These are phyloP conservation scores for Paraleonurus japonicus DNA, from an alignment of 257 asterid genomes.

Conservation along the genomic window DNA sequence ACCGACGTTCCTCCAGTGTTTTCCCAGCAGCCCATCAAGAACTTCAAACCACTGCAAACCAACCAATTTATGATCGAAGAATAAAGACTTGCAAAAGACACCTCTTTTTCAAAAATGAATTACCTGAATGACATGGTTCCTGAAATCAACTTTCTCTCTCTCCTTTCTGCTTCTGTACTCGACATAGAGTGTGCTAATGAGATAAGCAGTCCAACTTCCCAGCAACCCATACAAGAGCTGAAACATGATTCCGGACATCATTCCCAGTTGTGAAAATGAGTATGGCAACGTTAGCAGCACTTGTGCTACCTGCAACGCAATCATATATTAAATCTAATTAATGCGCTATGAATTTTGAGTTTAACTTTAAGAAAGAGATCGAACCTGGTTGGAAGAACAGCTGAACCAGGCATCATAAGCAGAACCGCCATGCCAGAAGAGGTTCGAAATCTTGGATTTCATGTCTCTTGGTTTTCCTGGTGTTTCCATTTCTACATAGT, in stretches of 20 bases:
- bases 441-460: conserved; percentile 54
- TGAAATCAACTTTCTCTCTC: conserved; percentile 79
- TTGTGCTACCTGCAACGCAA: conserved; percentile 92
- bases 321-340: too few relatives aligned
- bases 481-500: conserved; percentile 71
- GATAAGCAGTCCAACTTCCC: conserved; percentile 95
- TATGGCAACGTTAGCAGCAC: conserved; percentile 84
- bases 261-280: conserved; percentile 90
- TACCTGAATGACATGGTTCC: conserved; percentile 94
- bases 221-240: conserved; percentile 78
- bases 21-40: conserved; percentile 89
- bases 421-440: conserved; percentile 94
- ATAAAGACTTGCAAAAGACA: too few relatives aligned
- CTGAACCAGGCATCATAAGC: conserved; percentile 98
- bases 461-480: conserved; percentile 53
- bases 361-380: too few relatives aligned
- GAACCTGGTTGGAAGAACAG: conserved; percentile 93
- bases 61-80: too few relatives aligned
- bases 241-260: conserved; percentile 71
- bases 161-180: conserved; percentile 87
- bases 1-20: conserved; percentile 96
- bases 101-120: too few relatives aligned
- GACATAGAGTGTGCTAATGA: conserved; percentile 73
- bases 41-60: conserved; percentile 98
- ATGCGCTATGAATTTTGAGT: too few relatives aligned